phyloP scores from a whole-genome alignment of 768 basidiomycete genomes.

The Amanita rimosa region DNA sequence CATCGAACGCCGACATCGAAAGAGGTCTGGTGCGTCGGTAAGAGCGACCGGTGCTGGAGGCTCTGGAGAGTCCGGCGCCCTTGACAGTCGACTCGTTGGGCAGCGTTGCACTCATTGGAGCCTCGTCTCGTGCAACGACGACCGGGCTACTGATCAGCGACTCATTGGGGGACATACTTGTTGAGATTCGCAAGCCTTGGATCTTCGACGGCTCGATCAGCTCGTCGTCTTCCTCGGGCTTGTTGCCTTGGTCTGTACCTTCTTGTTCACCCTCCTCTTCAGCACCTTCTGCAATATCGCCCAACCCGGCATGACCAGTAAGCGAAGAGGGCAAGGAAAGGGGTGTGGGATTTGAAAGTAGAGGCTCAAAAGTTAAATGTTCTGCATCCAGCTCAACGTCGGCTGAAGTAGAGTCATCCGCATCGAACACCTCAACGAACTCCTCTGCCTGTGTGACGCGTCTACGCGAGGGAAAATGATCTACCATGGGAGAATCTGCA shows the following conservation, averaged over 20 bases:
- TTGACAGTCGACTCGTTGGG: neutral
- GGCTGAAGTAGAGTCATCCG: neutral
- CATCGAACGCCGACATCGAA: slow-evolving; percentile 2
- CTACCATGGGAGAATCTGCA: slow-evolving; percentile 28
- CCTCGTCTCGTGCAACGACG: slow-evolving; percentile 4
- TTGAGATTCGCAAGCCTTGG: slow-evolving; percentile 48
- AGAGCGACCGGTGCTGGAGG: neutral
- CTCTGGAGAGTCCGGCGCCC: neutral
- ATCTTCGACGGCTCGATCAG: slow-evolving; percentile 30
- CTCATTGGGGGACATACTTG: slow-evolving; percentile 20
- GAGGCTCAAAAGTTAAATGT: slow-evolving; percentile 36
- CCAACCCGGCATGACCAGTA: slow-evolving; percentile 24
- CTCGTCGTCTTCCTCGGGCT: slow-evolving; percentile 12
- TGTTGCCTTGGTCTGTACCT: slow-evolving; percentile 8
- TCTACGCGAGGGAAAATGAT: neutral
- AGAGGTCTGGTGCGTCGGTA: neutral
- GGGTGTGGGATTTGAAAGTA: slow-evolving; percentile 31
- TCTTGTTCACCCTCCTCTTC: slow-evolving; percentile 42
- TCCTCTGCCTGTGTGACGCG: neutral
- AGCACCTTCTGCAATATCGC: slow-evolving; percentile 52
- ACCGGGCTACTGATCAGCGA: slow-evolving; percentile 15
- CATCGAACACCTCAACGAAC: neutral
- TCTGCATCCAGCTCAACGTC: slow-evolving; percentile 9
- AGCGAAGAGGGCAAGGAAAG: slow-evolving; percentile 23
- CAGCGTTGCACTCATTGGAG: neutral